These are phyloP conservation scores for Wallacemonas collosoma DNA, from an alignment of 208 protist species.

Conservation along the genomic window DNA sequence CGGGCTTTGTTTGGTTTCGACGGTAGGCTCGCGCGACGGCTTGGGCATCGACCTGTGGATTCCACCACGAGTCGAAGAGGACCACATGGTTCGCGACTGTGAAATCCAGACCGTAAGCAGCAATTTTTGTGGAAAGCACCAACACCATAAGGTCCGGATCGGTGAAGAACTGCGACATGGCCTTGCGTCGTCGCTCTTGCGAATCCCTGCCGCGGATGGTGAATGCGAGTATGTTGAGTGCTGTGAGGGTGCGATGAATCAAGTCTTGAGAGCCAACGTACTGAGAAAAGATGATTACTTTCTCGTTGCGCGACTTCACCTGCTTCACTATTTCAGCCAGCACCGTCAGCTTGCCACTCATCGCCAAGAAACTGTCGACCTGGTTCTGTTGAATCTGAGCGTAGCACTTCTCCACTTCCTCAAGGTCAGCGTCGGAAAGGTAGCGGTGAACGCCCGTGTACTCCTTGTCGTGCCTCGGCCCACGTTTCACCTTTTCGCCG, in stretches of 20 bases:
- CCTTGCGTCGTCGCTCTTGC: slow-evolving; percentile 48
- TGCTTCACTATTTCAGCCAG: slow-evolving; percentile 63
- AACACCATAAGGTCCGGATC: slow-evolving; percentile 63
- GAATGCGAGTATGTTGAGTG: slow-evolving; percentile 51
- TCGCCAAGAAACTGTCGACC: slow-evolving; percentile 49
- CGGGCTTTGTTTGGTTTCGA: slow-evolving; percentile 96
- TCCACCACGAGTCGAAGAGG: slow-evolving; percentile 99
- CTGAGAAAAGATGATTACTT: slow-evolving; percentile 89
- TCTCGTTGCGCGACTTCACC: slow-evolving; percentile 52
- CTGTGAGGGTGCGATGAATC: slow-evolving; percentile 66
- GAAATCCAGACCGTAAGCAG: slow-evolving; percentile 98
- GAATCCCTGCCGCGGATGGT: slow-evolving; percentile 74
- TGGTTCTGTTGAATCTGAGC: slow-evolving; percentile 42
- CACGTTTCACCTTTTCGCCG: slow-evolving; percentile 14
- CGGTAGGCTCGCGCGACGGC: slow-evolving; percentile 96
- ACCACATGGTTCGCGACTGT: slow-evolving; percentile 98
- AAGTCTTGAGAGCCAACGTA: slow-evolving; percentile 83
- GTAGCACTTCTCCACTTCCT: slow-evolving; percentile 42
- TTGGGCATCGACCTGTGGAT: slow-evolving; percentile 98
- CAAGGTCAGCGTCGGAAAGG: slow-evolving; percentile 38
- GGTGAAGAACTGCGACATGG: slow-evolving; percentile 65
- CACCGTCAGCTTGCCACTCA: slow-evolving; percentile 81
- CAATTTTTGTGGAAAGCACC: slow-evolving; percentile 97
- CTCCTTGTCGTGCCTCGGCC: not conserved
- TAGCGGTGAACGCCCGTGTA: slow-evolving; percentile 8